Conservation (phyloP, 768 basidiomycete species). For the Amyloporia xantha region DNA sequence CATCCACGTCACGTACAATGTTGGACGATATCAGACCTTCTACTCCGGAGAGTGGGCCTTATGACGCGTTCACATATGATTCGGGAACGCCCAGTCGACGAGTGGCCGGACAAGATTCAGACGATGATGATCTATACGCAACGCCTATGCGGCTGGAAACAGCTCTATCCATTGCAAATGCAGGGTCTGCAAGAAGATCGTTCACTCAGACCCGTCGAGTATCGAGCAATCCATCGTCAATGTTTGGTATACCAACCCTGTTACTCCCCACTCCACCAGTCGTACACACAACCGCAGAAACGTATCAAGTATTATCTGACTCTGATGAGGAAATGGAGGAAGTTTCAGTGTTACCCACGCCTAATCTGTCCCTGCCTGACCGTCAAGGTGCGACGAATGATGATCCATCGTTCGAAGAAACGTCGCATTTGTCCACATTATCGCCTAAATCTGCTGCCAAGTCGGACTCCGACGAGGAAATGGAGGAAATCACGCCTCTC, state of each 20-base stretch:
- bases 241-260: slow-evolving; percentile 34
- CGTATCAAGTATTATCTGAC: slow-evolving; percentile 11
- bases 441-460: not conserved
- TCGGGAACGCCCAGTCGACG: not conserved
- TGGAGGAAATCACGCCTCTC: slow-evolving; percentile 36
- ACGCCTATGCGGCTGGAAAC: slow-evolving; percentile 58
- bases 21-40: slow-evolving; percentile 1
- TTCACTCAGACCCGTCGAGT: not conserved
- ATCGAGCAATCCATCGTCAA: slow-evolving; percentile 9
- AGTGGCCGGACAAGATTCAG: slow-evolving; percentile 9
- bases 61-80: not conserved
- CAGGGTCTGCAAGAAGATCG: slow-evolving; percentile 28
- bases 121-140: slow-evolving; percentile 43
- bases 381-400: not conserved
- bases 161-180: slow-evolving; percentile 59
- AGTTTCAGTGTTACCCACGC: slow-evolving; percentile 12
- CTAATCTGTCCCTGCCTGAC: not conserved
- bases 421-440: not conserved
- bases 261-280: slow-evolving; percentile 11
- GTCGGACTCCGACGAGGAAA: slow-evolving; percentile 30
- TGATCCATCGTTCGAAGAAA: not conserved
- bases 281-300: slow-evolving; percentile 2
- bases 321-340: slow-evolving; percentile 33
- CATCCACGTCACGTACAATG: slow-evolving; percentile 12
- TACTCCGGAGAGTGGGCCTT: slow-evolving; percentile 1